A percentile compares a stretch with the other conserved stretches of the same genome.
phyloP scores from a whole-genome alignment of 2,329 filamentous ascomycete genomes.

The Teratosphaeria gauchensis region DNA sequence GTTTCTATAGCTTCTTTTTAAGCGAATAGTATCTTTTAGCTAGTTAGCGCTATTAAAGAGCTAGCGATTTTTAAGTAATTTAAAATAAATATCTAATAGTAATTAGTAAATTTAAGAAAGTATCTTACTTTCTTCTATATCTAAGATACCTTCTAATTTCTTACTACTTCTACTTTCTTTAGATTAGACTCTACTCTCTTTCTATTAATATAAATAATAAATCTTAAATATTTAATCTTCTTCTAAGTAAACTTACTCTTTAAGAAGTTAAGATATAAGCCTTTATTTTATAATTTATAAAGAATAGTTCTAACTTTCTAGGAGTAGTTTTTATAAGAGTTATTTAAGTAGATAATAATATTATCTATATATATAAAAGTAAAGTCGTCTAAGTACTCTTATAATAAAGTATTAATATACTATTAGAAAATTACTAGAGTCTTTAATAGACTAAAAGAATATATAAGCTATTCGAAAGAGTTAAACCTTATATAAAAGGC shows the following conservation, averaged over 20 bases:
- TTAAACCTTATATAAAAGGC: neutral
- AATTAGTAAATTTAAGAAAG: slow-evolving; percentile 16
- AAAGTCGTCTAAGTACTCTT: slow-evolving; percentile 8
- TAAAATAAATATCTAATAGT: slow-evolving; percentile 18
- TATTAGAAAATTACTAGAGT: slow-evolving; percentile 13
- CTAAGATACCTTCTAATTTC: neutral
- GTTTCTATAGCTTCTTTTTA: too few relatives aligned
- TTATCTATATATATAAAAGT: too few relatives aligned
- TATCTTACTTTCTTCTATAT: slow-evolving; percentile 11
- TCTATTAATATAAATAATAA: slow-evolving; percentile 4
- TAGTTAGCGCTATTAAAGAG: slow-evolving; percentile 8
- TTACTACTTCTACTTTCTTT: neutral
- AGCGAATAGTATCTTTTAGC: too few relatives aligned
- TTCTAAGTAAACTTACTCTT: too few relatives aligned
- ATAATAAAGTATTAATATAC: too few relatives aligned
- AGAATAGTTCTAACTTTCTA: neutral
- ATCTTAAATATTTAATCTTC: slow-evolving; percentile 2
- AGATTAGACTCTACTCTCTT: slow-evolving; percentile 9
- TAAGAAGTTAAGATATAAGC: neutral
- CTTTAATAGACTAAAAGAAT: slow-evolving; percentile 13
- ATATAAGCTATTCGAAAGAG: slow-evolving; percentile 13
- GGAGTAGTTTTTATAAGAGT: neutral
- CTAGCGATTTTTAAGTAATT: slow-evolving; percentile 8
- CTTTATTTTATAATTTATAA: neutral
- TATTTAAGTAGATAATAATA: neutral